Conservation (phyloP, 768 basidiomycete species). For the Tylopilus vinaceipallidus region DNA sequence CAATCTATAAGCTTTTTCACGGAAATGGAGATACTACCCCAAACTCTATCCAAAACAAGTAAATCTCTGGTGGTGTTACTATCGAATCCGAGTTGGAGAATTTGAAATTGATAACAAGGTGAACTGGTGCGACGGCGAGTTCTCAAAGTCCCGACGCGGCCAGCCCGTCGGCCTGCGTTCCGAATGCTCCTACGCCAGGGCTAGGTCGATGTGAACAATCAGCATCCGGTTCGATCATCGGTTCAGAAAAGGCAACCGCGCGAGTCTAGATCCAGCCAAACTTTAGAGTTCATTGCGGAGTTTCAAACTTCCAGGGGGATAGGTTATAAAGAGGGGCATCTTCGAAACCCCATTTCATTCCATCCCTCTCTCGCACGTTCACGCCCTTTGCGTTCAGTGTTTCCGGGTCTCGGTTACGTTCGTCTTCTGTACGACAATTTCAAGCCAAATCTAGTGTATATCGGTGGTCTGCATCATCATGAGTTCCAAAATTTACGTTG, state of each 20-base stretch:
- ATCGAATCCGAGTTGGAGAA: slow-evolving; percentile 5
- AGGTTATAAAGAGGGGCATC: slow-evolving; percentile 44
- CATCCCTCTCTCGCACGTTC: slow-evolving; percentile 47
- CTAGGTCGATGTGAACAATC: too few relatives aligned
- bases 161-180: background rate
- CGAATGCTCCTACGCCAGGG: background rate
- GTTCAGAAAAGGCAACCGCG: slow-evolving; percentile 18
- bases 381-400: slow-evolving; percentile 47
- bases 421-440: slow-evolving; percentile 50
- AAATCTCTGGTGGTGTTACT: background rate
- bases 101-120: slow-evolving; percentile 28
- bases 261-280: slow-evolving; percentile 21
- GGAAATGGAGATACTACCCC: slow-evolving; percentile 15
- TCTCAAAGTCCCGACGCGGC: background rate
- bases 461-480: slow-evolving; percentile 30
- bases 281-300: slow-evolving; percentile 45
- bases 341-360: slow-evolving; percentile 27
- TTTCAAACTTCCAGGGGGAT: slow-evolving; percentile 38
- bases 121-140: slow-evolving; percentile 7
- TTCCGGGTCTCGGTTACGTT: slow-evolving; percentile 56
- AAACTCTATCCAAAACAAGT: slow-evolving; percentile 3
- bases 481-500: slow-evolving; percentile 84
- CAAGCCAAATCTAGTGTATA: slow-evolving; percentile 49
- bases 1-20: slow-evolving; percentile 11
- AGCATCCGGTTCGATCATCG: slow-evolving; percentile 21